Evolutionary conservation across 305 asterid genomes (phyloP), one percentile per base, ranked within the genome.

Genomic region (Lippia alba): DNA sequence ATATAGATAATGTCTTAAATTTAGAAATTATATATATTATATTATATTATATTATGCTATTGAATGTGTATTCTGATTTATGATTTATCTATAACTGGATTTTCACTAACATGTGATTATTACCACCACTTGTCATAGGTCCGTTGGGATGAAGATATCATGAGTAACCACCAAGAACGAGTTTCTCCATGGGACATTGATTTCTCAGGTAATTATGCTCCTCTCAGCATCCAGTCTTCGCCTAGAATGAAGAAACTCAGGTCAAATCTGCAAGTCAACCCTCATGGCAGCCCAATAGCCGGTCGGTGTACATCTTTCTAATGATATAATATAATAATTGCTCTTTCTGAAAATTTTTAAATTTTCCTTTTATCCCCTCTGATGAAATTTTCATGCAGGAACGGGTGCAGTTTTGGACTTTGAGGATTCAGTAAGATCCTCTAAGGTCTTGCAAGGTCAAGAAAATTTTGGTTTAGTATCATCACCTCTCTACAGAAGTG

Each of bases 401-500:
- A 83, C 88, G 76, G 80, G 74, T 61, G 81, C 96, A 66, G 85
- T 85, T 76, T 90, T 87, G 78, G 98, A 90, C 92, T 95, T 90
- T 82, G 96, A 89, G 94, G 99, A 87, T 81, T 89, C 96, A 39
- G 48, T 85, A 55, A 83, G 96, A 87, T 84, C 98, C 94, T 86
- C 96, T 69, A 92, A 95, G 99, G 99, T 95, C 99, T 95, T 95
- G 99, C 99, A 95, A 95, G 99, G 99, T 95, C 99, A 95, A 95
- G 99, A 95, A 95, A 92, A 90, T 79, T 67, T 87, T 55, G 88
- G 90, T 83, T 84, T 84, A 76, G 69, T 36, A 36, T 36, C 81
- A 39, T 78, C 95, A 70, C 89, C 94, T 63, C 86, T 85, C 62
- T 80, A 81, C 71, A 85, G 87, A 76, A 56, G 87, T 66, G 92